These are phyloP conservation scores for Ophiostoma sp. DNA, from an alignment of 2,329 filamentous ascomycete genomes.

Conservation along the genomic window DNA sequence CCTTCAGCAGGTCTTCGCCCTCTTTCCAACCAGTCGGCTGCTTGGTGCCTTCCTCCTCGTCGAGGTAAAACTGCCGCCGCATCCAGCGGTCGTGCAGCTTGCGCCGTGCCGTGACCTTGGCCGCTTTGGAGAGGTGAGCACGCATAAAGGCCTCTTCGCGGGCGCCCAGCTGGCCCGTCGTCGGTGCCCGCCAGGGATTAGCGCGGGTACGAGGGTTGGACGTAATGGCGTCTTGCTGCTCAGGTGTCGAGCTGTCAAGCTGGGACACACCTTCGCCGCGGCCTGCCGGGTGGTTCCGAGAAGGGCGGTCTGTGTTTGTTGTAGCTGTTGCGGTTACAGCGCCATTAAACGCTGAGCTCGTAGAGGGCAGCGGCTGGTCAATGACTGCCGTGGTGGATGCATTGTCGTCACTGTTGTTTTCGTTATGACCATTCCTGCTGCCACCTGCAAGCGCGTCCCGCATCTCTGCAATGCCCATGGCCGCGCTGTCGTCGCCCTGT, in stretches of 20 bases:
- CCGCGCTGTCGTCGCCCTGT: slow-evolving; percentile 9
- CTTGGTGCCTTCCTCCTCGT: slow-evolving; percentile 77
- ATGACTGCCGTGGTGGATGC: not conserved
- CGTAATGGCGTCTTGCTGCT: not conserved
- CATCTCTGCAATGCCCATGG: not conserved
- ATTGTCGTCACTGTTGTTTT: not conserved
- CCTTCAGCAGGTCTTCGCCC: slow-evolving; percentile 56
- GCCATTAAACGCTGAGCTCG: not conserved
- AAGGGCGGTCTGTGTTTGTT: not conserved
- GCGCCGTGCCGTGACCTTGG: slow-evolving; percentile 46
- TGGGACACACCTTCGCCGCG: not conserved
- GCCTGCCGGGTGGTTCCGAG: not conserved
- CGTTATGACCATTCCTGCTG: not conserved
- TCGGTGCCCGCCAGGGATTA: not conserved
- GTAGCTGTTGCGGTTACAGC: not conserved
- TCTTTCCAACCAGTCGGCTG: slow-evolving; percentile 64
- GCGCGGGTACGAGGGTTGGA: not conserved
- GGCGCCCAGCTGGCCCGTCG: slow-evolving; percentile 36
- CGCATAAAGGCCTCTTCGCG: slow-evolving; percentile 40
- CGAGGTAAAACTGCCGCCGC: slow-evolving; percentile 76
- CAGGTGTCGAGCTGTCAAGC: slow-evolving; percentile 4
- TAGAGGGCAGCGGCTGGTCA: not conserved
- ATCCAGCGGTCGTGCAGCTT: slow-evolving; percentile 72
- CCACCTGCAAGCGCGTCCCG: not conserved
- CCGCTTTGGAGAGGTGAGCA: slow-evolving; percentile 41